Evolutionary conservation across 164 flowering plant genomes (phyloP), one percentile per base, ranked within the genome.

Genomic region (Vitis riparia): DNA sequence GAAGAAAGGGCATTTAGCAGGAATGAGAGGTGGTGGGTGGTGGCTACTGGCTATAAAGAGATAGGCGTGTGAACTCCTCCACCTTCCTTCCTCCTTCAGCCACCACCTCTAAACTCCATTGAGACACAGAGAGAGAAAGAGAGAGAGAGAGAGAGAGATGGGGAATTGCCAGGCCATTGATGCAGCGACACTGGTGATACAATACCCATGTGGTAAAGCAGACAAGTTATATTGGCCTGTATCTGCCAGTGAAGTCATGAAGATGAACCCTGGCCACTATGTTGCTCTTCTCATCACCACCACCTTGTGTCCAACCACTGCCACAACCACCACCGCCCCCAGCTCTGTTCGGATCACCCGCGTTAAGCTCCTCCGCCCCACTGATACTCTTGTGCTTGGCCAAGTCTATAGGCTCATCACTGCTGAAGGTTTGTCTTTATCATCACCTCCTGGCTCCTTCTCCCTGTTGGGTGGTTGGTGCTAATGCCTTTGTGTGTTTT

Each of bases 161-260:
- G 95, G 93, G 17, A 91, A 94, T 66, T 92, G 98, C 71, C 98
- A 94, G 77, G 98, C 98, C 23, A 80, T 91, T 8, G 98, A 94
- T 68, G 74, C 91, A 11, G 97, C 97, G 17, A 81, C 87, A 5
- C 73, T 87, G 62, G 88, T 85, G 57, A 78, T 94, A 52, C 97
- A 94, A 67, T 91, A 89, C 76, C 92, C 96, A 29, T 63, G 59
- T 72, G 97, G 97, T 9, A 89, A 80, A 77, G 83, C 71, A 14
- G 95, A 94, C 49, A 88, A 84, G 55, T 67, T 88, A 48, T 91
- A 86, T 68, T 83, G 88, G 83, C 84, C 97, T 11, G 79, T 92
- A 51, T 71, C 75, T 49, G 99, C 93, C 9, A 76, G 69, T 55
- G 94, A 94, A 76, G 67, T 94, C 57, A 91, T 92, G 91, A 92